These are phyloP conservation scores for Hericium rajendrae DNA, from an alignment of 768 basidiomycete genomes.

Conservation along the genomic window DNA sequence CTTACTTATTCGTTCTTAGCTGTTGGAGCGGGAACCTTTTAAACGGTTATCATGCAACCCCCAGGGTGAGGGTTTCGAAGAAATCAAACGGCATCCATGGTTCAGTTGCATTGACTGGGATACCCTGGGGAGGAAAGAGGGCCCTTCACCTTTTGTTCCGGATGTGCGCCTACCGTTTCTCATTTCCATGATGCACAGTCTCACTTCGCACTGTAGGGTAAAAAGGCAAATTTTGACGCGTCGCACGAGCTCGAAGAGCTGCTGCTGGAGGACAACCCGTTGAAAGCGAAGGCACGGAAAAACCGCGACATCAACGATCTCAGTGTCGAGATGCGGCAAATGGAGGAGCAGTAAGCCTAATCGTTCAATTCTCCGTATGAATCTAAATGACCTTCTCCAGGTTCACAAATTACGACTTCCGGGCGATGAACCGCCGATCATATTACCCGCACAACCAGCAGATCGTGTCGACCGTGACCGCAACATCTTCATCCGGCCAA, in stretches of 20 bases:
- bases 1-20: slow-evolving; percentile 30
- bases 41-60: slow-evolving; percentile 79
- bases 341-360: slow-evolving; percentile 87
- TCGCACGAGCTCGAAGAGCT: slow-evolving; percentile 97
- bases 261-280: slow-evolving; percentile 89
- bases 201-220: slow-evolving; percentile 50
- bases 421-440: slow-evolving; percentile 82
- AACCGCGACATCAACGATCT: slow-evolving; percentile 76
- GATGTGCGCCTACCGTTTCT: neutral
- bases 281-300: slow-evolving; percentile 90
- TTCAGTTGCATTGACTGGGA: slow-evolving; percentile 87
- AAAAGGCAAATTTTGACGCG: slow-evolving; percentile 98
- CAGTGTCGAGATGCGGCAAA: slow-evolving; percentile 87
- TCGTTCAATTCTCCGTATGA: slow-evolving; percentile 1
- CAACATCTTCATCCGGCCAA: slow-evolving; percentile 63
- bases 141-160: slow-evolving; percentile 20
- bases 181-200: slow-evolving; percentile 8
- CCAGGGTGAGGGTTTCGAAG: slow-evolving; percentile 69
- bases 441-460: slow-evolving; percentile 83
- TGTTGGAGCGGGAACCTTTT: slow-evolving; percentile 77
- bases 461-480: slow-evolving; percentile 52
- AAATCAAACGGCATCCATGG: slow-evolving; percentile 78
- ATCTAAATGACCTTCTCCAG: slow-evolving; percentile 27
- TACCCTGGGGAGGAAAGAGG: slow-evolving; percentile 65
- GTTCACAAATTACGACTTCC: slow-evolving; percentile 88